Conservation (phyloP, 768 basidiomycete species). For the Naganishia randhawae region DNA sequence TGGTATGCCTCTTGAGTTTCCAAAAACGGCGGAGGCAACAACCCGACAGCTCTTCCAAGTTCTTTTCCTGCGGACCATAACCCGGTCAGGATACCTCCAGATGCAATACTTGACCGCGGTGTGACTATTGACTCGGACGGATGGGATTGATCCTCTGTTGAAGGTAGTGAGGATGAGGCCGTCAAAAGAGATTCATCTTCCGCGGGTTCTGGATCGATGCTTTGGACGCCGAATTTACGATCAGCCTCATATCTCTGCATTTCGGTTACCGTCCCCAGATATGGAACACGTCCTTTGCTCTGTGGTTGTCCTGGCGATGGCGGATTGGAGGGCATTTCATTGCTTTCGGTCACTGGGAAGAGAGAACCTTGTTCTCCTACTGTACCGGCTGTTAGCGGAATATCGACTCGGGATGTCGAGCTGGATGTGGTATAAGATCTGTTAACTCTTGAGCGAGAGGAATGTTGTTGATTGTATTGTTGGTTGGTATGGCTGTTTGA, state of each 20-base stretch:
- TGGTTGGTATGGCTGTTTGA: background rate
- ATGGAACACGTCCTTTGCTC: constrained; percentile 5
- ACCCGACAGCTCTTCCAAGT: background rate
- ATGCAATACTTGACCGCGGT: constrained; percentile 4
- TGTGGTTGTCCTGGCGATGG: background rate
- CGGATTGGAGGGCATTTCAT: constrained; percentile 6
- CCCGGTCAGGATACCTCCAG: constrained; percentile 21
- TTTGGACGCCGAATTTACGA: background rate
- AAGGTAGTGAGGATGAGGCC: constrained; percentile 1
- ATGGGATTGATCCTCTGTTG: background rate
- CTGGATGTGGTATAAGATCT: constrained; percentile 17
- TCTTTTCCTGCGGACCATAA: constrained; percentile 18
- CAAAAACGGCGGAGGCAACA: background rate
- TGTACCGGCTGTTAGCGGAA: background rate
- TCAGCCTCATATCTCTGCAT: background rate
- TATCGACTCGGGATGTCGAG: constrained; percentile 15
- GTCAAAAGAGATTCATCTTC: constrained; percentile 2
- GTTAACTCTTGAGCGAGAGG: constrained; percentile 10
- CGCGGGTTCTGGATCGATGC: background rate
- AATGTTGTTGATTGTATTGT: background rate
- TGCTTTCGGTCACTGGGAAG: background rate
- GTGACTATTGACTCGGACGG: background rate
- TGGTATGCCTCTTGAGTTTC: background rate
- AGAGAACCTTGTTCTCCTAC: constrained; percentile 1
- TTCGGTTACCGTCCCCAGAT: background rate